These are phyloP conservation scores for Tetrapisispora phaffii DNA, from an alignment of 805 yeast genomes.

Conservation along the genomic window DNA sequence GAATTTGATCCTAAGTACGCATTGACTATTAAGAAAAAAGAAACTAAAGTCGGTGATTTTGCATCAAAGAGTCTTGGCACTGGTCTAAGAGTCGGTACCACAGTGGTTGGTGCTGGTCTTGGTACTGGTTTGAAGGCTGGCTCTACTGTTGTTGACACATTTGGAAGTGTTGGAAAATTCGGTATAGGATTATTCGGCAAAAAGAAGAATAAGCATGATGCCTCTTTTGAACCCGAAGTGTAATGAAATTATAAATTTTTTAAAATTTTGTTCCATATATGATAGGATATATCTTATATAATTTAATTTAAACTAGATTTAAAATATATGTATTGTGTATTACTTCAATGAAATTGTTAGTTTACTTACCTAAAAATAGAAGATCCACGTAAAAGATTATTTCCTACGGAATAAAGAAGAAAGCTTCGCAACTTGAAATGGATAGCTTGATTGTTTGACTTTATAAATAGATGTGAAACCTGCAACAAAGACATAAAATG, in stretches of 20 bases:
- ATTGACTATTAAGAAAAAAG: slow-evolving; percentile 33
- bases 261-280: neutral
- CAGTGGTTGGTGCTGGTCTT: slow-evolving; percentile 36
- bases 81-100: slow-evolving; percentile 36
- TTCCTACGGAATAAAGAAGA: neutral
- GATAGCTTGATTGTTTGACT: slow-evolving; percentile 67
- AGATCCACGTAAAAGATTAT: neutral
- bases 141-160: slow-evolving; percentile 33
- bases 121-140: slow-evolving; percentile 32
- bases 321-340: too few species aligned
- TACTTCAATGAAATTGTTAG: too few species aligned
- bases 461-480: slow-evolving; percentile 56
- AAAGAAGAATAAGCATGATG: slow-evolving; percentile 4
- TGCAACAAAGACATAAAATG: slow-evolving; percentile 51
- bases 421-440: slow-evolving; percentile 36
- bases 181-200: slow-evolving; percentile 14
- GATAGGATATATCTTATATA: neutral
- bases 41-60: slow-evolving; percentile 35
- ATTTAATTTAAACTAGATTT: neutral
- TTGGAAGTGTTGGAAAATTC: slow-evolving; percentile 29
- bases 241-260: neutral
- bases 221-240: neutral
- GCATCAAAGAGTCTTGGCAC: slow-evolving; percentile 42
- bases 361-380: too few species aligned
- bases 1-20: slow-evolving; percentile 66